These are phyloP conservation scores for Tolypocladium tundrense DNA, from an alignment of 2,329 filamentous ascomycete species.

Conservation along the genomic window DNA sequence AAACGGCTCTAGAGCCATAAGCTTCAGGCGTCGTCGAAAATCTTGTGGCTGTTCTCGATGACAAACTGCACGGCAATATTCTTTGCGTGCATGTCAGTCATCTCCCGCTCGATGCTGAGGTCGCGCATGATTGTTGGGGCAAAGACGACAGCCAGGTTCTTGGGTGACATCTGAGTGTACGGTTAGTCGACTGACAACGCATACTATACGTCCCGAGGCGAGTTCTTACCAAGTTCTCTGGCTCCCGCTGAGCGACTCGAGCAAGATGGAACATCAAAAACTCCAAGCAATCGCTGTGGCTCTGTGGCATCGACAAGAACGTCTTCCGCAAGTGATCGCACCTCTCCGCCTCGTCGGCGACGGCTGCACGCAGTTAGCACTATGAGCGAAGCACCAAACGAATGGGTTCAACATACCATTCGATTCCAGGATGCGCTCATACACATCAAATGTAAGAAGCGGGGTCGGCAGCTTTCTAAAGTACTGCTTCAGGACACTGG, in stretches of 20 bases:
- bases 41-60: constrained; percentile 76
- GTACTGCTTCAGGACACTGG: constrained; percentile 92
- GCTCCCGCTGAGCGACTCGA: constrained; percentile 71
- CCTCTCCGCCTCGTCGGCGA: constrained; percentile 56
- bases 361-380: constrained; percentile 30
- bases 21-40: constrained; percentile 50
- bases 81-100: constrained; percentile 92
- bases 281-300: constrained; percentile 81
- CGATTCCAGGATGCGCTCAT: constrained; percentile 79
- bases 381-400: background rate
- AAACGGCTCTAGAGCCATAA: background rate
- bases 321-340: constrained; percentile 62
- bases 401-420: constrained; percentile 42
- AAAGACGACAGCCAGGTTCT: constrained; percentile 94
- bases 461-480: constrained; percentile 88
- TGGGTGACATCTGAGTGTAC: constrained; percentile 68
- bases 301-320: constrained; percentile 67
- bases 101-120: constrained; percentile 79
- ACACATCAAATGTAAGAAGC: constrained; percentile 84
- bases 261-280: constrained; percentile 91
- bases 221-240: constrained; percentile 64
- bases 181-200: constrained; percentile 14
- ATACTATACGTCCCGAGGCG: too few relatives aligned
- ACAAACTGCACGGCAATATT: constrained; percentile 87
- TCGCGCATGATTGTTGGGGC: constrained; percentile 96